These are phyloP conservation scores for Paspalum notatum DNA, from an alignment of 176 grass and related monocot genomes.

Conservation along the genomic window DNA sequence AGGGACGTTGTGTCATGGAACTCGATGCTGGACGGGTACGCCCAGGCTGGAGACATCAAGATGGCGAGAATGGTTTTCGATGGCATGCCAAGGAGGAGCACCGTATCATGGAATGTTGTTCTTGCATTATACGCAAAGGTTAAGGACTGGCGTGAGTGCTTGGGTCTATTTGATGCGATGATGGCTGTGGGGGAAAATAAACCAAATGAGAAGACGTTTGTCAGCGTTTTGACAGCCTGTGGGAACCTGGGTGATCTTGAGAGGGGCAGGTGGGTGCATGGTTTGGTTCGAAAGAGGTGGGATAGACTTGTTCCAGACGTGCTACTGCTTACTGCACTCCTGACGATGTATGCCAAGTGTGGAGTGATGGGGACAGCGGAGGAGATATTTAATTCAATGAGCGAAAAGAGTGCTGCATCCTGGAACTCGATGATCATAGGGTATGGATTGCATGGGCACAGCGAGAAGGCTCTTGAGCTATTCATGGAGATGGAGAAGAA, in stretches of 20 bases:
- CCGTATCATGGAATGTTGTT: conserved; percentile 59
- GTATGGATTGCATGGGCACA: conserved; percentile 60
- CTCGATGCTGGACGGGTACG: conserved; percentile 59
- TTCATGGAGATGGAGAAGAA: conserved; percentile 69
- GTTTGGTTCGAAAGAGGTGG: conserved; percentile 32
- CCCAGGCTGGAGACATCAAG: neutral
- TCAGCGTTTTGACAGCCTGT: conserved; percentile 62
- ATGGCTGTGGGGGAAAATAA: conserved; percentile 2
- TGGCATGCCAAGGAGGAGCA: conserved; percentile 52
- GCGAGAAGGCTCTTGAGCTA: conserved; percentile 58
- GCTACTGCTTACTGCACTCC: conserved; percentile 55
- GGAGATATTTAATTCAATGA: conserved; percentile 62
- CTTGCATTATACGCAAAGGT: conserved; percentile 52
- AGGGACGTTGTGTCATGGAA: conserved; percentile 70
- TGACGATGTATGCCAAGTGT: conserved; percentile 74
- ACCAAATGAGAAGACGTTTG: conserved; percentile 62
- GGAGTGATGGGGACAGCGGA: conserved; percentile 51
- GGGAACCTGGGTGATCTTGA: conserved; percentile 58
- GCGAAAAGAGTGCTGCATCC: conserved; percentile 44
- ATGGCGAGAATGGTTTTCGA: conserved; percentile 45
- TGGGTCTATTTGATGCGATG: conserved; percentile 60
- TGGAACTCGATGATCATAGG: conserved; percentile 85
- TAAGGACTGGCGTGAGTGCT: conserved; percentile 62
- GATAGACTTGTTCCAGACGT: conserved; percentile 48
- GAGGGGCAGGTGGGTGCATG: conserved; percentile 61